Conservation (phyloP, 2,329 filamentous ascomycete genomes). For the Verticillium isaacii region DNA sequence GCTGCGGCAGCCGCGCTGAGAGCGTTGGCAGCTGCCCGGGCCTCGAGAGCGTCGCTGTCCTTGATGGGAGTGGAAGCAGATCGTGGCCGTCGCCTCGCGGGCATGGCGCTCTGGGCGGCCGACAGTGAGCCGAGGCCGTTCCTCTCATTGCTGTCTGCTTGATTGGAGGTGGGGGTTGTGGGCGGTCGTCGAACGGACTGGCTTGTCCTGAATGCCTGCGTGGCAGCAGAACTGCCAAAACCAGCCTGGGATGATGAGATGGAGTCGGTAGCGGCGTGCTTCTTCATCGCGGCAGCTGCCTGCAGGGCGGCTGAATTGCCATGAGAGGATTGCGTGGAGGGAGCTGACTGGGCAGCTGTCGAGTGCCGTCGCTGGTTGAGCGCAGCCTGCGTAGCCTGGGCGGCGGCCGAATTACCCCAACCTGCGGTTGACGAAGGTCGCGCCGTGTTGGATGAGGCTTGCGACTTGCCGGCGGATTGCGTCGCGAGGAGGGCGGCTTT, state of each 20-base stretch:
- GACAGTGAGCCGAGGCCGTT: conserved; percentile 53
- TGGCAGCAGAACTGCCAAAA: conserved; percentile 66
- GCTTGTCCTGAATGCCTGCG: conserved; percentile 54
- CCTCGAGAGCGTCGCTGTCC: conserved; percentile 41
- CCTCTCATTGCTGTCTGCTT: conserved; percentile 27
- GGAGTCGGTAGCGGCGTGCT: neutral
- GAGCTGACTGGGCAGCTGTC: neutral
- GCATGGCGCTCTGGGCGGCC: conserved; percentile 75
- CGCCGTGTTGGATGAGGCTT: conserved; percentile 11
- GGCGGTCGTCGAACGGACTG: conserved; percentile 24
- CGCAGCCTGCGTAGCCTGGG: conserved; percentile 20
- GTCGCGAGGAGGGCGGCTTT: conserved; percentile 68
- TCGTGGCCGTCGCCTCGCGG: conserved; percentile 48
- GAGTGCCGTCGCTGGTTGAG: neutral
- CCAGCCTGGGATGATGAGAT: conserved; percentile 17
- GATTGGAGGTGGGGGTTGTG: conserved; percentile 24
- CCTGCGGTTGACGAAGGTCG: conserved; percentile 29
- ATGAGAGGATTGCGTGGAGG: neutral
- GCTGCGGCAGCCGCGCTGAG: conserved; percentile 69
- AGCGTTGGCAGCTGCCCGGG: conserved; percentile 61
- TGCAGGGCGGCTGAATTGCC: neutral
- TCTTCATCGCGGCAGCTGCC: conserved; percentile 17
- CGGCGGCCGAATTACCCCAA: conserved; percentile 41
- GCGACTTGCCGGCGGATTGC: conserved; percentile 25
- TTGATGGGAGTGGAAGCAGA: conserved; percentile 58